Base-by-base conservation (phyloP, 202 grass and related monocot species). In the Setaria viridis region DNA sequence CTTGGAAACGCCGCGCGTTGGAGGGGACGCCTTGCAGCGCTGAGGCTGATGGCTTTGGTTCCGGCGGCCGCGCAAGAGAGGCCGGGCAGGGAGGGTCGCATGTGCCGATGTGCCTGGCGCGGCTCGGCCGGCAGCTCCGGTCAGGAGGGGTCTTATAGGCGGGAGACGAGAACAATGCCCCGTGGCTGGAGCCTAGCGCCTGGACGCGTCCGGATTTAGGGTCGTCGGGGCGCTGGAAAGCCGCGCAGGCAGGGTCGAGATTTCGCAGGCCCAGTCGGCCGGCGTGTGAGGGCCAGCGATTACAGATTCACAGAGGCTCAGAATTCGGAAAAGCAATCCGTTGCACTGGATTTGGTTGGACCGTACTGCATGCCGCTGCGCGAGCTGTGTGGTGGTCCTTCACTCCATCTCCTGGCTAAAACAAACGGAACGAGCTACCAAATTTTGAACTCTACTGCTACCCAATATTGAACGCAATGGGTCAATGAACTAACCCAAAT, bases 1-100 rank as follows among this genome's bases (percentile, higher is more conserved):
- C 67, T 84, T 82, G 84, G 54, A 86, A 88, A 79, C 82, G 67
- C 58, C 87, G 86, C 50, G 69, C 82, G 72, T 72, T 67, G 82
- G 34, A 67, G 34, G 19, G 29, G 48, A 59, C 75, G 57, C n/a
- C 56, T 37, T 37, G 35, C 35, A 3, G 51, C 25, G 70, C 9
- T 33, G 34, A 21, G 47, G 15, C 33, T 21, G 6, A 15, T 14
- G 34, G 74, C n/a, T 25, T 60, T 9, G 20, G 55, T n/a, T 17
- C 73, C 17, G 53, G 17, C 6, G 10, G 53, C 55, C 76, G 75
- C 39, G 62, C 43, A 49, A 72, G 21, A 65, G 49, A 21, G 13
- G 35, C 35, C 3, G 35, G 35, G 35, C 35, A 37, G 35, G 42
- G 9, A 9, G 34, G 41, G 21, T 79, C 1, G 78, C 43, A 80